These are phyloP conservation scores for Blastocystis sp. DNA, from an alignment of 352 stramenopile genomes.

Conservation along the genomic window DNA sequence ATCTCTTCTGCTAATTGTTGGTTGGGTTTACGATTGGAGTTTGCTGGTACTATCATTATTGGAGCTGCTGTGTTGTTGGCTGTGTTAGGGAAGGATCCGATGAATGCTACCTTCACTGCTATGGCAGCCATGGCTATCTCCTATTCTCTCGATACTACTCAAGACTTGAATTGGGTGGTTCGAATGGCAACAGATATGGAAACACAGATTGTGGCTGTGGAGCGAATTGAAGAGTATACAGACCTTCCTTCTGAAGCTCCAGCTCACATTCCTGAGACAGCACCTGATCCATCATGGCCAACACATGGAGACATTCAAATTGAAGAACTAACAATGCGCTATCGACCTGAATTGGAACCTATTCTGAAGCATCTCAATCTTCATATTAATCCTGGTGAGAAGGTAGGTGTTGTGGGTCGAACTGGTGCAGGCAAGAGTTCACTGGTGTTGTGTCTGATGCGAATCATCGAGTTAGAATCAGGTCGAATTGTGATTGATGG, in stretches of 20 bases:
- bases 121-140: constrained; percentile 82
- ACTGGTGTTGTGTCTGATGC: constrained; percentile 80
- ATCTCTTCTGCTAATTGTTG: constrained; percentile 84
- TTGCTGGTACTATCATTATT: constrained; percentile 82
- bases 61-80: constrained; percentile 79
- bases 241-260: constrained; percentile 67
- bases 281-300: constrained; percentile 68
- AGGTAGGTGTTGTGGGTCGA: no score
- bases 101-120: constrained; percentile 71
- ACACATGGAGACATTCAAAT: constrained; percentile 69
- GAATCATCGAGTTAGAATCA: constrained; percentile 78
- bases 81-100: constrained; percentile 67
- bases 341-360: no score
- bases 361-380: no score
- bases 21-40: constrained; percentile 84
- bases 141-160: constrained; percentile 83
- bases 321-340: constrained; percentile 8
- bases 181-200: constrained; percentile 84
- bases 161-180: constrained; percentile 86
- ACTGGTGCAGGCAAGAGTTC: no score
- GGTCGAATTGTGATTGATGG: constrained; percentile 78
- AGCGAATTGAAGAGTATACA: constrained; percentile 74
- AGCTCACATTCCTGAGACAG: constrained; percentile 64
- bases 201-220: constrained; percentile 85
- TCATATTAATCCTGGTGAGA: no score